These are phyloP conservation scores for Calonectria henricotiae DNA, from an alignment of 2,329 filamentous ascomycete genomes.

Conservation along the genomic window DNA sequence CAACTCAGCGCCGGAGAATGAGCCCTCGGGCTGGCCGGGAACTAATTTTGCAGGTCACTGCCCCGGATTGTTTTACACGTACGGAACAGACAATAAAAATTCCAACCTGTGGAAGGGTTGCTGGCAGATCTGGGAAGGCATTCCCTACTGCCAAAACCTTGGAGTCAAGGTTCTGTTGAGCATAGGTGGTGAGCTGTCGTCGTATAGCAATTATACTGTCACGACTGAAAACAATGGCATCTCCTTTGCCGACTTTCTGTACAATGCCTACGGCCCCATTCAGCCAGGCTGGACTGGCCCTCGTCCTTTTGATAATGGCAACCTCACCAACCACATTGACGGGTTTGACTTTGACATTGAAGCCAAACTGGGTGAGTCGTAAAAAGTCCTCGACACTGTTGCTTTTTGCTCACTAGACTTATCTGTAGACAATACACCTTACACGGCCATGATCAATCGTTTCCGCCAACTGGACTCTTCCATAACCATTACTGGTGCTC, in stretches of 20 bases:
- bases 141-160: conserved; percentile 60
- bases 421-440: conserved; percentile 56
- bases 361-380: conserved; percentile 53
- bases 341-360: conserved; percentile 65
- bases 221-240: conserved; percentile 53
- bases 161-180: conserved; percentile 64
- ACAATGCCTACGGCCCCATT: conserved; percentile 60
- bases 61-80: conserved; percentile 50
- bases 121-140: conserved; percentile 58
- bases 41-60: conserved; percentile 62
- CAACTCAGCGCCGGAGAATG: conserved; percentile 59
- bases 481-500: conserved; percentile 63
- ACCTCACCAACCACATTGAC: conserved; percentile 50
- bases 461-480: conserved; percentile 55
- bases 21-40: conserved; percentile 57
- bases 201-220: conserved; percentile 56
- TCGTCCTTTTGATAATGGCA: conserved; percentile 60
- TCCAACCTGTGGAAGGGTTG: conserved; percentile 59
- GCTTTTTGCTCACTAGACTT: conserved; percentile 7
- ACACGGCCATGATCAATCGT: conserved; percentile 59
- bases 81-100: conserved; percentile 34
- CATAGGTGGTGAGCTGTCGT: conserved; percentile 58
- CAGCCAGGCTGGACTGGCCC: conserved; percentile 54
- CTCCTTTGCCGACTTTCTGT: conserved; percentile 60
- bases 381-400: neutral